Evolutionary conservation across 140 eudicot genomes (phyloP).

Genomic region (Flaveria floridana): DNA sequence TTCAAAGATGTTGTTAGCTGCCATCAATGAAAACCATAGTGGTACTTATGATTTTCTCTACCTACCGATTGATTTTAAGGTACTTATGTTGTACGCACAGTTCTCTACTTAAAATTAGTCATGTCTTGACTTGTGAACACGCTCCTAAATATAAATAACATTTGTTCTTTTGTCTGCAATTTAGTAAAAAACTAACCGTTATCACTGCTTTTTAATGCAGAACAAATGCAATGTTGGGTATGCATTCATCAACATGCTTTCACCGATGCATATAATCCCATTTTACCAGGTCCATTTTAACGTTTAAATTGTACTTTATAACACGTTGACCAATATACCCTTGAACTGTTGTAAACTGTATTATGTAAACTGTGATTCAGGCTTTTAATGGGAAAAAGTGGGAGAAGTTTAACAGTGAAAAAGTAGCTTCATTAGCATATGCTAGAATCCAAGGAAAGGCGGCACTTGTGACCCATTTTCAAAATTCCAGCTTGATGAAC

Average conservation of each 20-base stretch:
- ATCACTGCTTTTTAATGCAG: slow-evolving; percentile 33
- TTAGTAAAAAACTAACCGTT: slow-evolving; percentile 11
- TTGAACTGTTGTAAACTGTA: background rate
- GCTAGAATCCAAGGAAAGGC: slow-evolving; percentile 11
- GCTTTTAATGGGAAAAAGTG: slow-evolving; percentile 80
- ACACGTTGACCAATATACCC: background rate
- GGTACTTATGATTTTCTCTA: slow-evolving; percentile 92
- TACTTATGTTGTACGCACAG: background rate
- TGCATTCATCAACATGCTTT: slow-evolving; percentile 81
- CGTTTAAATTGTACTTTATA: background rate
- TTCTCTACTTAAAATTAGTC: background rate
- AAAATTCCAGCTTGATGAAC: slow-evolving; percentile 1
- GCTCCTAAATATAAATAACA: too few relatives aligned
- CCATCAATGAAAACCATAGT: slow-evolving; percentile 78
- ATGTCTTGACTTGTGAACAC: background rate
- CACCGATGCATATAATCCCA: slow-evolving; percentile 66
- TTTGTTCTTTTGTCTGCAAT: background rate
- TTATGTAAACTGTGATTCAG: slow-evolving; percentile 32
- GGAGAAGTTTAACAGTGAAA: slow-evolving; percentile 90
- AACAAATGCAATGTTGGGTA: slow-evolving; percentile 88
- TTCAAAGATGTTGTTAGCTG: slow-evolving; percentile 83
- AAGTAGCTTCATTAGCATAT: slow-evolving; percentile 64
- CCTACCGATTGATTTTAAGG: slow-evolving; percentile 94
- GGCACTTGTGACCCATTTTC: background rate
- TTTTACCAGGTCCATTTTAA: slow-evolving; percentile 54